Conservation (phyloP, 1,284 basidiomycete species). For the Gymnopus androsaceus region DNA sequence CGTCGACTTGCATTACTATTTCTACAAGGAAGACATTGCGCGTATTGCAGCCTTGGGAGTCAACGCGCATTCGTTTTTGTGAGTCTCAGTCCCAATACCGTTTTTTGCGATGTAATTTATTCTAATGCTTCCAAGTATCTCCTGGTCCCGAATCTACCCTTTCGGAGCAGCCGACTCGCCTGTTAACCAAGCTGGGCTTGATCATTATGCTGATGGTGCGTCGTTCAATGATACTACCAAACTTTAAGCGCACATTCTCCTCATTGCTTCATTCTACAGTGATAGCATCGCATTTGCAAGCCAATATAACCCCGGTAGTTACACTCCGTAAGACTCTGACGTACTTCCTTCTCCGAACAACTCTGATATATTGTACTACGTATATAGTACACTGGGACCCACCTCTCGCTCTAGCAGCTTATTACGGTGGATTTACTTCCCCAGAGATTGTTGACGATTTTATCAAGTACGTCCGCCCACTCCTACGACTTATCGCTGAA, state of each 20-base stretch:
- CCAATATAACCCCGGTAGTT: conserved; percentile 46
- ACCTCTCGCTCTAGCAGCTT: conserved; percentile 44
- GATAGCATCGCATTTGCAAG: conserved; percentile 44
- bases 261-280: conserved; percentile 29
- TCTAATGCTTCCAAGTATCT: conserved; percentile 33
- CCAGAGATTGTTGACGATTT: conserved; percentile 47
- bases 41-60: conserved; percentile 48
- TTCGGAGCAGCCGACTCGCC: conserved; percentile 49
- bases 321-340: conserved; percentile 40
- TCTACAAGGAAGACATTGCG: conserved; percentile 51
- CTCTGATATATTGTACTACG: background rate
- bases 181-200: conserved; percentile 43
- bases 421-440: conserved; percentile 50
- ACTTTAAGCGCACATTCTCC: background rate
- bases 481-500: background rate
- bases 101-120: background rate
- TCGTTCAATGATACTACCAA: conserved; percentile 1
- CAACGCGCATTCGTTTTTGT: conserved; percentile 54
- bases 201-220: conserved; percentile 50
- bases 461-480: conserved; percentile 35
- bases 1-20: conserved; percentile 46
- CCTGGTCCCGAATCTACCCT: conserved; percentile 51
- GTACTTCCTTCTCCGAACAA: background rate
- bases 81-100: conserved; percentile 19
- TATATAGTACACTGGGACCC: conserved; percentile 49